Evolutionary conservation across 2,329 filamentous ascomycete genomes (phyloP).

Genomic region (Knufia petricola): DNA sequence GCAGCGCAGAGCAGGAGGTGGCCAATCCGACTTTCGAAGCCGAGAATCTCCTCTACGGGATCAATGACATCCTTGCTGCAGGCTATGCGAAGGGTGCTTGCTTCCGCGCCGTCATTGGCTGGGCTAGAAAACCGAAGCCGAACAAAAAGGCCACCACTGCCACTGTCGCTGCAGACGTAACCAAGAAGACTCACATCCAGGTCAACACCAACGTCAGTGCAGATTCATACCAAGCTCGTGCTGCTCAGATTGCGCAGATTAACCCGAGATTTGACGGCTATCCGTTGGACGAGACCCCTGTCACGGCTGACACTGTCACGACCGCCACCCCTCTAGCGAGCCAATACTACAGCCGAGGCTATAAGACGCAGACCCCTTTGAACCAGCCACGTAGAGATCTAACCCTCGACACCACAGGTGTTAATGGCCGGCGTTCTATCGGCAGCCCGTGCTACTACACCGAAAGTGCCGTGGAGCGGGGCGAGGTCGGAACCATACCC

Average conservation of each 20-base stretch:
- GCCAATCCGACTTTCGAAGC: constrained; percentile 44
- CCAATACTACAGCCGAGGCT: constrained; percentile 3
- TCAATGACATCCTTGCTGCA: constrained; percentile 51
- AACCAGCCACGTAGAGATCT: background rate
- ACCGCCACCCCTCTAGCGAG: background rate
- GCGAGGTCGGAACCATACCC: constrained; percentile 8
- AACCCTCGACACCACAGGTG: constrained; percentile 5
- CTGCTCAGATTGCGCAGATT: background rate
- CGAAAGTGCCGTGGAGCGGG: constrained; percentile 8
- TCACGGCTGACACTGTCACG: background rate
- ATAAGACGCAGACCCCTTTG: background rate
- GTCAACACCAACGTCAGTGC: background rate
- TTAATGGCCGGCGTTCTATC: background rate
- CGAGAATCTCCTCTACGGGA: constrained; percentile 41
- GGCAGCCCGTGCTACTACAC: constrained; percentile 3
- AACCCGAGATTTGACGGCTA: background rate
- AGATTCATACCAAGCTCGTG: background rate
- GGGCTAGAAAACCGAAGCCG: constrained; percentile 44
- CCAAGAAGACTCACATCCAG: background rate
- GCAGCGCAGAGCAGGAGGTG: background rate
- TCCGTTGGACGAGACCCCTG: background rate
- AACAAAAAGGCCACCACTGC: constrained; percentile 2
- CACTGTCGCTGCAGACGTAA: background rate
- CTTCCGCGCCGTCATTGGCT: constrained; percentile 52
- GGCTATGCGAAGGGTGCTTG: constrained; percentile 48